Conservation (phyloP, 2,329 filamentous ascomycete species). For the Exophiala spinifera region DNA sequence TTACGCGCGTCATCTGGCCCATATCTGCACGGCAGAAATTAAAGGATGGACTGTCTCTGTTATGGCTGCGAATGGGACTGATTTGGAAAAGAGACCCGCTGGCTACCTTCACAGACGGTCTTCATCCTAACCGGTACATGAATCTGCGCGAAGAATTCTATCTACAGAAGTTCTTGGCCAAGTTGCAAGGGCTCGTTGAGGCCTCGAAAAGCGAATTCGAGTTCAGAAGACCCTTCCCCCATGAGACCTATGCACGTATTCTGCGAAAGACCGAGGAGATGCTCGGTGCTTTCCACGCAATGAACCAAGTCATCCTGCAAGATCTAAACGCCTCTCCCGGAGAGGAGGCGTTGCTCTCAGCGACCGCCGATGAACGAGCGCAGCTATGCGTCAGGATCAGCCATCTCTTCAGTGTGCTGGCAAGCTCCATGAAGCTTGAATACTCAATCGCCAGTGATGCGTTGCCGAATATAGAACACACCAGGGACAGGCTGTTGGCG, state of each 20-base stretch:
- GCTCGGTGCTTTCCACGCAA: conserved; percentile 90
- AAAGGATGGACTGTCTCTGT: conserved; percentile 80
- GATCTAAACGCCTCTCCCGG: conserved; percentile 72
- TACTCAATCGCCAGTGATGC: conserved; percentile 82
- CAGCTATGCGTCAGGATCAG: conserved; percentile 85
- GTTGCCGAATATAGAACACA: conserved; percentile 75
- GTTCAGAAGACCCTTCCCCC: conserved; percentile 80
- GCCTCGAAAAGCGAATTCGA: conserved; percentile 84
- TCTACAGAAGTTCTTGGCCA: conserved; percentile 73
- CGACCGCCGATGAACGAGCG: conserved; percentile 73
- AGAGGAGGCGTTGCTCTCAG: conserved; percentile 74
- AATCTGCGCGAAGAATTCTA: conserved; percentile 82
- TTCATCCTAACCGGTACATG: conserved; percentile 68
- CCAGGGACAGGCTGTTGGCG: conserved; percentile 76
- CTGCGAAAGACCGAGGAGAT: conserved; percentile 77
- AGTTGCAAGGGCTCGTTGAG: conserved; percentile 68
- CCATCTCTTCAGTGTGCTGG: conserved; percentile 81
- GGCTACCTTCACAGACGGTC: conserved; percentile 64
- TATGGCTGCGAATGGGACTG: conserved; percentile 91
- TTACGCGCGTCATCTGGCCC: conserved; percentile 88
- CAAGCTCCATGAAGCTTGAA: conserved; percentile 88
- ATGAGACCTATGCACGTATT: conserved; percentile 68
- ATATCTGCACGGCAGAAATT: conserved; percentile 86
- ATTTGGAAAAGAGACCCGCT: conserved; percentile 95
- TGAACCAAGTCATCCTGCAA: conserved; percentile 88